Evolutionary conservation across 2,329 filamentous ascomycete genomes (phyloP), one percentile per base, ranked within the genome.

Genomic region (Sordariomycetes sp.): DNA sequence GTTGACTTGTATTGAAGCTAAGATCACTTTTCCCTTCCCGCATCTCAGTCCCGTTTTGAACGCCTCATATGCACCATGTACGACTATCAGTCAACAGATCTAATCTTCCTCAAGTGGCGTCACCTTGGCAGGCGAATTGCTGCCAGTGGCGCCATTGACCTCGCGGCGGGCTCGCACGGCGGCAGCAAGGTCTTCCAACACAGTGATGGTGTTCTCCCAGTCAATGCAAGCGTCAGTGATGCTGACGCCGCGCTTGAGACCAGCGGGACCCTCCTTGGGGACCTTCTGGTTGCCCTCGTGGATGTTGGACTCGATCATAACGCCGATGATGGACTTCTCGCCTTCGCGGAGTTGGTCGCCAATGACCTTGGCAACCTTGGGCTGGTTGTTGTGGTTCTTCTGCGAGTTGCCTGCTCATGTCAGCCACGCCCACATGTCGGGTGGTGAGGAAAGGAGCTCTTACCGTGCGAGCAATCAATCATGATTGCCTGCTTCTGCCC

Each of bases 261-360:
- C 83, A 1, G 76, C 58, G 7, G 83, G 82, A 8, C 88, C 90
- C 59, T 93, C 86, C 1, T 79, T 59, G 1, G 87, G 86, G 1
- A 94, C 85, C 68, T 94, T 94, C 55, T 87, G 82, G 69, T 80
- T 86, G 45, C 77, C 74, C 64, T 94, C 92, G 59, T 90, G 79
- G 70, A 96, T 90, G 64, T 96, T 90, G 53, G 86, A 94, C 69
- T 98, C 90, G 49, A 98, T 94, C 90, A 98, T 98, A 54, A 96
- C 86, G 56, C 88, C 92, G 44, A 96, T 75, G 49, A 98, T 94
- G 44, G 77, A 81, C 39, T 76, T 81, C 66, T 98, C 86, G 39
- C 90, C 90, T 44, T 82, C 79, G 33, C 82, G 79, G 43, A 98
- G 71, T 66, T 98, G 90, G 35, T 94, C 85, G 21, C 74, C 82